Base-by-base conservation (phyloP, 768 basidiomycete genomes). In the Butyriboletus loyo region DNA sequence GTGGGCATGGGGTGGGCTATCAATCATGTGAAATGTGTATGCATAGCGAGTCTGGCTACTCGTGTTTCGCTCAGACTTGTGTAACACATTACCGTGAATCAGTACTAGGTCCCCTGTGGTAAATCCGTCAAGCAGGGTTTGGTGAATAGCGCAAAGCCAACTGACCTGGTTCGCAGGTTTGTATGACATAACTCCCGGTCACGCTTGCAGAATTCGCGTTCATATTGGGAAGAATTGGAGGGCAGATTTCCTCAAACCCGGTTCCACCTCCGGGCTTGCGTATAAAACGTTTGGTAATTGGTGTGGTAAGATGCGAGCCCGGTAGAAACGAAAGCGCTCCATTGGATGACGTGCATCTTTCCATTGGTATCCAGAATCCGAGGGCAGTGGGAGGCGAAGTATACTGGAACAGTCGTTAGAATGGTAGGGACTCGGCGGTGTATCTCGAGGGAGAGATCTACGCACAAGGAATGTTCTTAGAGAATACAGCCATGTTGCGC, bases 11-110 rank as follows among this genome's bases (percentile, higher is more conserved):
- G 82, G 86, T 36, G 79, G 78, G 19, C 80, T 86, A 62, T 96
- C 91, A 43, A 93, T 86, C 90, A 92, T 92, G 60, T 93, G 95
- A 69, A 97, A 98, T 0, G 97, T 98, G 66, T 98, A 99, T 27
- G 95, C 95, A 58, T 85, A 91, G 50, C 97, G 80, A 2, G 92
- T 92, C 55, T 85, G 77, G 21, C 80, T 74, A 49, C 89, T 92
- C 1, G 78, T 79, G 67, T 99, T 99, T 49, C 83, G 81, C 65
- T 92, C 90, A 0, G 90, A 92, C 66, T 92, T 93, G 73, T 99
- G 97, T 54, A 97, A 72, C 2, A 98, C 92, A 21, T 82, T 79
- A 10, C 97, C 97, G 61, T 99, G 95, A 31, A 99, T 98, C 15
- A 98, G 72, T 1, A 98, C 92, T 2, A 99, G 75, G 55, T 95